Conservation (phyloP, 768 basidiomycete species). For the Boletus vermiculosoides region DNA sequence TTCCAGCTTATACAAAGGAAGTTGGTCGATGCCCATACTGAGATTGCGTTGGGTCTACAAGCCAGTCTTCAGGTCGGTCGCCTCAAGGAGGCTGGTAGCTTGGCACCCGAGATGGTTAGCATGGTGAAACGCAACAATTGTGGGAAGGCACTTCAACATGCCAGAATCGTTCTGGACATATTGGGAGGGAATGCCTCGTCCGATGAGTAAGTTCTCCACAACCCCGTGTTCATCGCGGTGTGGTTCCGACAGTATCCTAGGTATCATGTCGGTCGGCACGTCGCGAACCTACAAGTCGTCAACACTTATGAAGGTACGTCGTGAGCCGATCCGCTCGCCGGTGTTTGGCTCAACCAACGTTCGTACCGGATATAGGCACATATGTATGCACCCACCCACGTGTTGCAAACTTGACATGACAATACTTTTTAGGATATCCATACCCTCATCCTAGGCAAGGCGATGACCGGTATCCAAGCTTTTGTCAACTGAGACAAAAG, state of each 20-base stretch:
- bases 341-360: constrained; percentile 4
- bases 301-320: constrained; percentile 88
- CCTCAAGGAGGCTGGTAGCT: constrained; percentile 72
- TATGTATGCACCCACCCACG: constrained; percentile 41
- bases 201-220: constrained; percentile 67
- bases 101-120: constrained; percentile 91
- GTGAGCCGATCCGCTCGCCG: background rate
- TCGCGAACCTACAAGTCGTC: constrained; percentile 91
- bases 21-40: constrained; percentile 89
- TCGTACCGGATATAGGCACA: constrained; percentile 43
- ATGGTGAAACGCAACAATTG: constrained; percentile 95
- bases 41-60: constrained; percentile 73
- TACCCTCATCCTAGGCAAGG: constrained; percentile 90
- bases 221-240: background rate
- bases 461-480: constrained; percentile 86
- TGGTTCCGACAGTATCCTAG: constrained; percentile 35
- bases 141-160: constrained; percentile 85
- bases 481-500: constrained; percentile 57
- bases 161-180: constrained; percentile 81
- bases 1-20: constrained; percentile 99
- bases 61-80: constrained; percentile 81
- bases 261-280: constrained; percentile 93
- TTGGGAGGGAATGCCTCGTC: constrained; percentile 92
- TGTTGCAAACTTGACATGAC: constrained; percentile 1
- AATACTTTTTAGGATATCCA: constrained; percentile 68